A percentile compares a stretch with the other conserved stretches of the same genome.
phyloP scores from a whole-genome alignment of 805 yeast species.

The Zygosaccharomyces siamensis region DNA sequence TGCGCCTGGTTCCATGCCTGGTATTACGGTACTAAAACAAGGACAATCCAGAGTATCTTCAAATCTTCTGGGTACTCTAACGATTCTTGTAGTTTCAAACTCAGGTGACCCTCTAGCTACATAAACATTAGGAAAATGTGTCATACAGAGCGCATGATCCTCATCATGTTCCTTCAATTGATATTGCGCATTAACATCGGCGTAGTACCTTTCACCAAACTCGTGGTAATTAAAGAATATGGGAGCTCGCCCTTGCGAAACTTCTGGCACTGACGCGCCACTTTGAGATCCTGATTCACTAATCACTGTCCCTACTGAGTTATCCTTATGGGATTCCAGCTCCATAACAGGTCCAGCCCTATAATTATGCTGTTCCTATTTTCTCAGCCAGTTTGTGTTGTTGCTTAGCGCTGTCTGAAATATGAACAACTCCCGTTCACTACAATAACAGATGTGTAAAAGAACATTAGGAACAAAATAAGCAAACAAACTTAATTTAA shows the following conservation, averaged over 20 bases:
- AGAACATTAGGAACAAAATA: not conserved
- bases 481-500: not conserved
- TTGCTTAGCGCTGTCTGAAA: not conserved
- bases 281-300: constrained; percentile 13
- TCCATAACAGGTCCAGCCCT: not conserved
- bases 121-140: constrained; percentile 64
- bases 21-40: constrained; percentile 48
- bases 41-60: constrained; percentile 41
- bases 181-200: constrained; percentile 13
- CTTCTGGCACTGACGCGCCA: constrained; percentile 5
- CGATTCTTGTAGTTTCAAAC: constrained; percentile 47
- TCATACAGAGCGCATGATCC: constrained; percentile 43
- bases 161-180: constrained; percentile 26
- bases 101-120: constrained; percentile 30
- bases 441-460: not conserved
- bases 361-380: not conserved
- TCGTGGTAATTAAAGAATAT: constrained; percentile 68
- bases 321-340: constrained; percentile 1
- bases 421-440: not conserved
- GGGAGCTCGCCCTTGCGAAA: constrained; percentile 20
- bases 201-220: constrained; percentile 39
- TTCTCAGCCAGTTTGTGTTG: not conserved
- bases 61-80: constrained; percentile 56
- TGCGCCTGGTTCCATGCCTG: constrained; percentile 66
- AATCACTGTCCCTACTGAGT: constrained; percentile 14